Evolutionary conservation across 2,329 filamentous ascomycete genomes (phyloP).

Genomic region (Cucurbitaria berberidis): DNA sequence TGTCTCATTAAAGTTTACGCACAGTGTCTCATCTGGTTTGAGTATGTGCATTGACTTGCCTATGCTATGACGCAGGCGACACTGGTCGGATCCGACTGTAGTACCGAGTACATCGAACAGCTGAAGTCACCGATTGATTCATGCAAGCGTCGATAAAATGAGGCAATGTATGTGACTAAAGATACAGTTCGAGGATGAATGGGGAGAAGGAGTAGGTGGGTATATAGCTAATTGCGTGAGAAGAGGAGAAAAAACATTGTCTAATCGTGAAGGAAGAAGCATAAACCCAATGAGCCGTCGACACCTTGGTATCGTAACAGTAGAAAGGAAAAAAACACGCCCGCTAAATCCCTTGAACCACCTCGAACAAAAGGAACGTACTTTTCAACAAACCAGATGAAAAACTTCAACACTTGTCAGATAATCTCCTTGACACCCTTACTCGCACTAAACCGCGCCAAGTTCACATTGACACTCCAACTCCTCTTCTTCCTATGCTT

Average conservation of each 20-base stretch:
- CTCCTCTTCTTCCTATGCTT: conserved; percentile 31
- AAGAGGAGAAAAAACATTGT: background rate
- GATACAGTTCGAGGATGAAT: background rate
- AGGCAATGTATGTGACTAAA: background rate
- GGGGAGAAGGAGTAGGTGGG: conserved; percentile 1
- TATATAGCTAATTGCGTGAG: conserved; percentile 1
- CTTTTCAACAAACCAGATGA: background rate
- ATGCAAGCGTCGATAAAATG: background rate
- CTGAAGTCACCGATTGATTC: background rate
- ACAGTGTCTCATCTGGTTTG: background rate
- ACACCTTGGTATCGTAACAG: background rate
- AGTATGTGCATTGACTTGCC: background rate
- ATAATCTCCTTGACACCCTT: conserved; percentile 39
- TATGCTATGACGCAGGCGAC: background rate
- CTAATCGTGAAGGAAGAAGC: background rate
- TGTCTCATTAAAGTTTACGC: background rate
- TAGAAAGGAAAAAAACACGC: background rate
- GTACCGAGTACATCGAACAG: background rate
- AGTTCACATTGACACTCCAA: conserved; percentile 35
- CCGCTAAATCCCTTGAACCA: no score
- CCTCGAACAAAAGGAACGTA: background rate
- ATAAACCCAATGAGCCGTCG: background rate
- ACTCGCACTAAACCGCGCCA: conserved; percentile 23
- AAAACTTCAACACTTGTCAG: conserved; percentile 6
- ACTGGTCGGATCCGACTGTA: background rate